Conservation (phyloP, 805 yeast genomes). For the Nakazawaea peltata region DNA sequence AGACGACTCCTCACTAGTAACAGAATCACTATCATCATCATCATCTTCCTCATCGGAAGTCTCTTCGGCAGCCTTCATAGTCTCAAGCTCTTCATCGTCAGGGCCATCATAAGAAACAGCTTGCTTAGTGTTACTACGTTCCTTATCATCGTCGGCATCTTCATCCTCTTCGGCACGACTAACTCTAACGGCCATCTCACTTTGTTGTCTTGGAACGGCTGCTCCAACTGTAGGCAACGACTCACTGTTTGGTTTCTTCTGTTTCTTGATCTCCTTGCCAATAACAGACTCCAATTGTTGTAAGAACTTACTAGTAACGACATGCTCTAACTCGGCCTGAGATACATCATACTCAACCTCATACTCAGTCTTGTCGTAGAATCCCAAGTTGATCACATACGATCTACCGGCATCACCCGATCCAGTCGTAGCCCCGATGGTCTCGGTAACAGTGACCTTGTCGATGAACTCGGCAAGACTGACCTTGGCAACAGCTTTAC, state of each 20-base stretch:
- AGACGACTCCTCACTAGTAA: conserved; percentile 10
- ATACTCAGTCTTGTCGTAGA: conserved; percentile 73
- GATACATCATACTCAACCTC: conserved; percentile 83
- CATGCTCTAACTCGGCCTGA: conserved; percentile 66
- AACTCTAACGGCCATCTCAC: conserved; percentile 25
- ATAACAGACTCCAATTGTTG: conserved; percentile 63
- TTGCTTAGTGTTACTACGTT: conserved; percentile 62
- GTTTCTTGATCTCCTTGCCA: conserved; percentile 75
- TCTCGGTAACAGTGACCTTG: conserved; percentile 78
- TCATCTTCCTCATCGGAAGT: conserved; percentile 61
- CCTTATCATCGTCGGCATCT: conserved; percentile 57
- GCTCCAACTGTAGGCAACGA: conserved; percentile 58
- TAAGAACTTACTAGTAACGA: conserved; percentile 60
- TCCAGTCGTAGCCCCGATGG: conserved; percentile 48
- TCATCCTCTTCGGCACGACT: conserved; percentile 32
- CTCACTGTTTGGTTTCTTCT: conserved; percentile 45
- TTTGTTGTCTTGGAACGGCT: conserved; percentile 55
- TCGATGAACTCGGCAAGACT: conserved; percentile 84
- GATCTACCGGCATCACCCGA: conserved; percentile 50
- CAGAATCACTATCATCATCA: conserved; percentile 25
- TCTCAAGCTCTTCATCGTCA: conserved; percentile 90
- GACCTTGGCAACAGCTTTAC: conserved; percentile 82
- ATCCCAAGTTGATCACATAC: conserved; percentile 65
- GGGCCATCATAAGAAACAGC: conserved; percentile 91
- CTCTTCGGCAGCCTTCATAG: conserved; percentile 76